Percentiles rank a stretch among this genome's conserved stretches.
Conservation (phyloP, 768 basidiomycete species). For the Lenzites betulinus region DNA sequence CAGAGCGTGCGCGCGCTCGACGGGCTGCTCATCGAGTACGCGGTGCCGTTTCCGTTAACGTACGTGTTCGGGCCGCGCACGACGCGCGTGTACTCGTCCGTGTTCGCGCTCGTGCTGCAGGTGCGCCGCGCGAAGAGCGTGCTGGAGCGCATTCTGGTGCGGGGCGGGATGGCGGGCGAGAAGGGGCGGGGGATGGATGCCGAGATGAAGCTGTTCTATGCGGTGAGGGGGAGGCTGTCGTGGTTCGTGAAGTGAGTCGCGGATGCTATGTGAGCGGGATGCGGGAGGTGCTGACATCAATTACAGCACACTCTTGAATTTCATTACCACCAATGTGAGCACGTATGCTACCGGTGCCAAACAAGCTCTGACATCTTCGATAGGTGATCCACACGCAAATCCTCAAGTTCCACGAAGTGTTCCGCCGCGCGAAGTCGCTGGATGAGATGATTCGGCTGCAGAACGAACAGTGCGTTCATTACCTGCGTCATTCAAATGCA, state of each 20-base stretch:
- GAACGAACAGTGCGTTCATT: conserved; percentile 59
- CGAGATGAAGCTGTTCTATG: conserved; percentile 72
- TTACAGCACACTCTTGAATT: conserved; percentile 62
- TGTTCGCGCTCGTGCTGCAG: conserved; percentile 75
- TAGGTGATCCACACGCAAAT: conserved; percentile 73
- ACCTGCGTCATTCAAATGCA: background rate
- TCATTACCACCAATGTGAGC: conserved; percentile 71
- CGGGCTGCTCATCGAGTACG: conserved; percentile 74
- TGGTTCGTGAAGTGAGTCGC: conserved; percentile 84
- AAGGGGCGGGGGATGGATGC: conserved; percentile 24
- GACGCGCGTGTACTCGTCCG: conserved; percentile 59
- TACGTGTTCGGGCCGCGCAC: conserved; percentile 69
- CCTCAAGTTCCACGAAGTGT: conserved; percentile 55
- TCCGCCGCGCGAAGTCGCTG: conserved; percentile 59
- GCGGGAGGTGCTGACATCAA: background rate
- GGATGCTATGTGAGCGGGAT: background rate
- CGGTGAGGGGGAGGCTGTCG: conserved; percentile 71
- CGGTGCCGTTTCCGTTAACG: conserved; percentile 77
- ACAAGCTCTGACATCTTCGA: background rate
- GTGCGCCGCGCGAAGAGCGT: conserved; percentile 71
- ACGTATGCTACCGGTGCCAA: no score
- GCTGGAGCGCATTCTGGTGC: conserved; percentile 68
- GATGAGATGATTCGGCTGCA: conserved; percentile 78
- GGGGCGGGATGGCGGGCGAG: conserved; percentile 44
- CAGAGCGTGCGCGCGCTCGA: conserved; percentile 66